Evolutionary conservation across 2,329 filamentous ascomycete genomes (phyloP), one percentile per base, ranked within the genome.

Genomic region (Lecanicillium sp.): DNA sequence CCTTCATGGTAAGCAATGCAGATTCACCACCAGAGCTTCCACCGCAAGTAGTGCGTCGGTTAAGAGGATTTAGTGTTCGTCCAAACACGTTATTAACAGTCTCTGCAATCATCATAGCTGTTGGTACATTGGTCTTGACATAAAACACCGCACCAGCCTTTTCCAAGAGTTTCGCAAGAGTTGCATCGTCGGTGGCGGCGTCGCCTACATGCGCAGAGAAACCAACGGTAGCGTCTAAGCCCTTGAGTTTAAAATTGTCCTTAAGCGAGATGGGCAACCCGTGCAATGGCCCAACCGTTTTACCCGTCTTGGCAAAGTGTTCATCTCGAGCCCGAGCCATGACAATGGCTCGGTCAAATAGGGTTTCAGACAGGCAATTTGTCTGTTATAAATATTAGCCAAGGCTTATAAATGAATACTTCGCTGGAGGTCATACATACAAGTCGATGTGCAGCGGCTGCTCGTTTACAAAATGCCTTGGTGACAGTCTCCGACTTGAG

Each of bases 51-150:
- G 76, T 62, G 3, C 58, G 58, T 17, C 74, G 68, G 50, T 81
- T 80, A 6, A 61, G 58, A 0, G 81, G 80, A 51, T 81, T 82
- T 16, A 75, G 53, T 0, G 76, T 80, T 11, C 76, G 66, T 8
- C 79, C 80, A 48, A 78, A 76, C 2, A 74, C 64, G 47, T 81
- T 80, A 57, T 83, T 83, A 13, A 80, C 73, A 2, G 68, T 73
- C 52, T 83, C 80, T 11, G 76, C 71, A 37, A 81, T 80, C 78
- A 84, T 82, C 68, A 82, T 78, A 11, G 76, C 75, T 2, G 75
- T 80, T 0, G 73, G 71, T 4, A 75, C 65, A 45, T 70, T 75
- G 1, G 73, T 76, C 58, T 76, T 75, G 45, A 71, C 69, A 49
- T 73, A 75, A 45, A 73, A 63, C 19, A 78, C 62, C 9, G 72